Conservation (phyloP, 768 basidiomycete genomes). For the Panus rudis region DNA sequence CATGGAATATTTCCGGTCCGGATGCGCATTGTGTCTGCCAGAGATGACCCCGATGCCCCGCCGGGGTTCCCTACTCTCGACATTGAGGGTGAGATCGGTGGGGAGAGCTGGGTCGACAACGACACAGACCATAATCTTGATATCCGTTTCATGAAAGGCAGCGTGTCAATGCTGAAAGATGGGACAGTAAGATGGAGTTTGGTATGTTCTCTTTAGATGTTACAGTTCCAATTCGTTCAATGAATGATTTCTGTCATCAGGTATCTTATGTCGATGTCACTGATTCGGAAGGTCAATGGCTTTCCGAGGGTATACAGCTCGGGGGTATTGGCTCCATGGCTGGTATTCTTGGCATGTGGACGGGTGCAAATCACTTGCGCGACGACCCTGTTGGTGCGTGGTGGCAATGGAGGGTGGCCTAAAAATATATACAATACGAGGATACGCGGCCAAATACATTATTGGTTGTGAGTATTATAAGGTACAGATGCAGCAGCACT, state of each 20-base stretch:
- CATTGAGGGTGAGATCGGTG: conserved; percentile 38
- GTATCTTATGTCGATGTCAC: conserved; percentile 11
- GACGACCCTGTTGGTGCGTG: conserved; percentile 30
- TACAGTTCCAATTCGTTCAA: not conserved
- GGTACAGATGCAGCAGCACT: too few relatives aligned
- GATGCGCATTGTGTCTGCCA: conserved; percentile 27
- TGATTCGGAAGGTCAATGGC: conserved; percentile 36
- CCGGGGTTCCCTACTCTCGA: conserved; percentile 40
- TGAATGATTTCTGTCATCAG: conserved; percentile 4
- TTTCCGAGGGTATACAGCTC: conserved; percentile 49
- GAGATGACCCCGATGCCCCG: conserved; percentile 18
- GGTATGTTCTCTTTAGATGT: conserved; percentile 24
- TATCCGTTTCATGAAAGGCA: conserved; percentile 32
- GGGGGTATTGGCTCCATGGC: conserved; percentile 46
- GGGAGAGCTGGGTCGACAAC: conserved; percentile 20
- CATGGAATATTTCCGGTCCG: conserved; percentile 43
- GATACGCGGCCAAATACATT: too few relatives aligned
- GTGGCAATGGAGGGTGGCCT: conserved; percentile 14
- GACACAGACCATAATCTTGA: conserved; percentile 20
- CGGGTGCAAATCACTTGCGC: conserved; percentile 39
- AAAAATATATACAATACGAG: not conserved
- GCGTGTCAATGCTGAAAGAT: conserved; percentile 41
- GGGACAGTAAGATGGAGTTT: conserved; percentile 47
- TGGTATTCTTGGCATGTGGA: conserved; percentile 52
- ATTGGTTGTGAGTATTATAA: too few relatives aligned